Evolutionary conservation across 2,329 filamentous ascomycete genomes (phyloP).

Genomic region (Cytospora paraplurivora): DNA sequence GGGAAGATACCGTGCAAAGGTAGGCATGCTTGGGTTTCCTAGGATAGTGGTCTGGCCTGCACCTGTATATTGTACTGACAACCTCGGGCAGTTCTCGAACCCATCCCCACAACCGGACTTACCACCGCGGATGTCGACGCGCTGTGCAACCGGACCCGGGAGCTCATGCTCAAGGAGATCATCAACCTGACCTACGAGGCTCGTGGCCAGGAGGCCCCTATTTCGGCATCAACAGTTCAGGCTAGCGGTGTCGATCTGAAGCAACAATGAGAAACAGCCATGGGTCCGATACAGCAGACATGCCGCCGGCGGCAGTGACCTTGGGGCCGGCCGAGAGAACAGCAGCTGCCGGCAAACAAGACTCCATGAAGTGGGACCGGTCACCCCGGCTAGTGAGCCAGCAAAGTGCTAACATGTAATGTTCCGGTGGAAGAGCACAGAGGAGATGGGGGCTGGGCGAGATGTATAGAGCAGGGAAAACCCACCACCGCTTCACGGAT

Average conservation of each 20-base stretch:
- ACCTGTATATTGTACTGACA: not conserved
- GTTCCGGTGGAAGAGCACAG: not conserved
- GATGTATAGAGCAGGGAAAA: not conserved
- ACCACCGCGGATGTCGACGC: constrained; percentile 76
- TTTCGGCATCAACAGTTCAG: constrained; percentile 26
- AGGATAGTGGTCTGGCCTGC: not conserved
- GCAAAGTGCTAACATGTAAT: not conserved
- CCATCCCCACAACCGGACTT: constrained; percentile 75
- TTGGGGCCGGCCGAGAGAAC: not conserved
- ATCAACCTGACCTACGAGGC: constrained; percentile 55
- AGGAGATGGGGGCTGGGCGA: not conserved
- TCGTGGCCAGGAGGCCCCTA: constrained; percentile 39
- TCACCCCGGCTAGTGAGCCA: not conserved
- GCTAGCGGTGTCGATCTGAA: constrained; percentile 28
- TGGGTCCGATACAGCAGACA: not conserved
- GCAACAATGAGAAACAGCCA: constrained; percentile 19
- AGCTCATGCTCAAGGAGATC: constrained; percentile 74
- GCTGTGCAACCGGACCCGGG: constrained; percentile 67
- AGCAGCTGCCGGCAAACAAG: not conserved
- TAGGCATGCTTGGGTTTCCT: constrained; percentile 42
- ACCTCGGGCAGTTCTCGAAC: constrained; percentile 68
- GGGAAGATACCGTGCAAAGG: constrained; percentile 77
- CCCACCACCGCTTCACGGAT: not conserved
- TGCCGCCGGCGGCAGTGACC: not conserved
- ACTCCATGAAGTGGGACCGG: not conserved